Conservation (phyloP, 352 stramenopile species). For the Globisporangium irregulare region DNA sequence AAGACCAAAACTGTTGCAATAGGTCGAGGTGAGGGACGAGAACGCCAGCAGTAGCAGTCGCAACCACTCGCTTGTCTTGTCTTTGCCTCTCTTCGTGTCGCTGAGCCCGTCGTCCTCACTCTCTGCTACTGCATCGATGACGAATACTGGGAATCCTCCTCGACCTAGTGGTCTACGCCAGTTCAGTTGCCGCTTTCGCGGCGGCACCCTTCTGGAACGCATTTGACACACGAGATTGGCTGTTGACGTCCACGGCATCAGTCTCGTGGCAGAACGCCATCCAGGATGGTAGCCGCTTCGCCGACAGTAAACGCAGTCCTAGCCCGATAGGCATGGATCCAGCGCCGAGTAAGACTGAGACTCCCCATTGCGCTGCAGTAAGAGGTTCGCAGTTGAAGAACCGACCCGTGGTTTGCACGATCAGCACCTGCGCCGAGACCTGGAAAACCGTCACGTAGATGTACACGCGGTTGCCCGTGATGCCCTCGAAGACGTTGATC, state of each 20-base stretch:
- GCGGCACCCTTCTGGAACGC: constrained; percentile 30
- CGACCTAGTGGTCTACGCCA: background rate
- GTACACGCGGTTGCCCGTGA: constrained; percentile 92
- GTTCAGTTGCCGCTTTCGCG: constrained; percentile 23
- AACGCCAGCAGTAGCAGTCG: background rate
- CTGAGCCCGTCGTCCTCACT: background rate
- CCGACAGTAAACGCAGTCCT: constrained; percentile 44
- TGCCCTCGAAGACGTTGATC: constrained; percentile 93
- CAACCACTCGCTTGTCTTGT: background rate
- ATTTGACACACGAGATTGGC: constrained; percentile 28
- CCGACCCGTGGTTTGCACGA: constrained; percentile 91
- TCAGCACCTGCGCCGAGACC: constrained; percentile 91
- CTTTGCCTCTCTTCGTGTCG: background rate
- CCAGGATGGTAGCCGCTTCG: constrained; percentile 44
- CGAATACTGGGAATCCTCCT: background rate
- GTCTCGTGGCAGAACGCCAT: constrained; percentile 57
- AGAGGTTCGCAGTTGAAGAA: constrained; percentile 68
- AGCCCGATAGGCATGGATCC: constrained; percentile 48
- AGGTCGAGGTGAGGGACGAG: background rate
- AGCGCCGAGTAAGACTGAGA: constrained; percentile 52
- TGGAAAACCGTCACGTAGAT: constrained; percentile 90
- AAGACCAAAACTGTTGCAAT: constrained; percentile 4
- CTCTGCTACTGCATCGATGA: background rate
- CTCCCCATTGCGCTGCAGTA: constrained; percentile 40
- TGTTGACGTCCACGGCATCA: constrained; percentile 37